Conservation (phyloP, 345 rosid genomes). For the Rubroshorea leprosula region DNA sequence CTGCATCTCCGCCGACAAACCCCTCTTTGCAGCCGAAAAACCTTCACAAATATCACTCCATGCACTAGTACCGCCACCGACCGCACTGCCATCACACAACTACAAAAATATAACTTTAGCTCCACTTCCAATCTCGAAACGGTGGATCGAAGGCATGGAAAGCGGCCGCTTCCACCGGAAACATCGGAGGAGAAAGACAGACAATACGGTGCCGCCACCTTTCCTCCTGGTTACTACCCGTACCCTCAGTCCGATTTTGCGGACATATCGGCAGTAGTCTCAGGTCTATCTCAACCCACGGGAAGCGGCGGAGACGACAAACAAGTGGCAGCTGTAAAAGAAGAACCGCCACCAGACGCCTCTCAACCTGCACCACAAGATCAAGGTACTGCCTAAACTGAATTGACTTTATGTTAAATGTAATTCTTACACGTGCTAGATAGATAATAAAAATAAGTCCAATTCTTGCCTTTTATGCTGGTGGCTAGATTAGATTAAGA, state of each 20-base stretch:
- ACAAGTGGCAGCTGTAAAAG: conserved; percentile 16
- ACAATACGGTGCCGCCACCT: conserved; percentile 11
- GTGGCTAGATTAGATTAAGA: too few species aligned
- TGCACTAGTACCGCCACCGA: neutral
- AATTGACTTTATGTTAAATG: conserved; percentile 1
- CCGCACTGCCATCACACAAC: neutral
- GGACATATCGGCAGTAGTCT: conserved; percentile 82
- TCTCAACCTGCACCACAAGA: conserved; percentile 29
- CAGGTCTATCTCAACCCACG: conserved; percentile 59
- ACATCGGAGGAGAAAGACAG: conserved; percentile 48
- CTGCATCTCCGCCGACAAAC: neutral
- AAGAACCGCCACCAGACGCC: conserved; percentile 24
- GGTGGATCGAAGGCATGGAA: conserved; percentile 84
- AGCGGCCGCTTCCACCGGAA: conserved; percentile 62
- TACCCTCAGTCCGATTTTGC: conserved; percentile 48
- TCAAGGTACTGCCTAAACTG: conserved; percentile 29
- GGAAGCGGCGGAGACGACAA: conserved; percentile 21
- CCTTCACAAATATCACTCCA: neutral
- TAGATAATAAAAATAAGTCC: too few species aligned
- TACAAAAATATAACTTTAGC: neutral
- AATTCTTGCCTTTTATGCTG: neutral
- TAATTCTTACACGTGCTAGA: too few species aligned
- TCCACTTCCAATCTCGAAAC: conserved; percentile 19
- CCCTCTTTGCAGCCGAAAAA: neutral
- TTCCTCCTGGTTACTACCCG: conserved; percentile 21